These are phyloP conservation scores for Linum trigynum DNA, from an alignment of 345 rosid species.

Conservation along the genomic window DNA sequence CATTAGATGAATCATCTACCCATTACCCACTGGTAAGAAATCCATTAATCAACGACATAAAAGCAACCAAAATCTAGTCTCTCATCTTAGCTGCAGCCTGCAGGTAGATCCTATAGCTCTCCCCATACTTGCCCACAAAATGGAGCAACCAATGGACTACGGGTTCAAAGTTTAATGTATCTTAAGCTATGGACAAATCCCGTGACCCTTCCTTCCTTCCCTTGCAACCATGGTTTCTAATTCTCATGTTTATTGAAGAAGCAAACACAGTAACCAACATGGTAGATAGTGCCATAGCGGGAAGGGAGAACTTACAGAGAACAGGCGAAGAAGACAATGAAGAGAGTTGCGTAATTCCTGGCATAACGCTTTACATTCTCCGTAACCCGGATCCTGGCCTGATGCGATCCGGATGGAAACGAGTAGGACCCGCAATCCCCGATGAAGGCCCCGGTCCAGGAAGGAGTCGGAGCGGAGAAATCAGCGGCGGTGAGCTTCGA, in stretches of 20 bases:
- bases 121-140: neutral
- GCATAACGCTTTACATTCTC: conserved; percentile 92
- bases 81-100: too few species aligned
- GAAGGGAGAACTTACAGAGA: conserved; percentile 48
- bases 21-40: too few species aligned
- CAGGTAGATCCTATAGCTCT: too few species aligned
- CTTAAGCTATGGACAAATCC: neutral
- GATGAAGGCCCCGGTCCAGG: conserved; percentile 71
- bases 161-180: too few species aligned
- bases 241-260: too few species aligned
- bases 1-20: too few species aligned
- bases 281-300: conserved; percentile 5
- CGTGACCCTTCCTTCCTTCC: too few species aligned
- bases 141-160: neutral
- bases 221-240: too few species aligned
- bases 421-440: conserved; percentile 65
- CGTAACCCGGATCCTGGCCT: conserved; percentile 66
- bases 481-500: conserved; percentile 78
- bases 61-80: too few species aligned
- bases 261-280: neutral
- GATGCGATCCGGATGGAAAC: conserved; percentile 62
- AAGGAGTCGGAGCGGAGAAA: conserved; percentile 58
- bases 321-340: conserved; percentile 77
- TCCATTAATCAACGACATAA: too few species aligned
- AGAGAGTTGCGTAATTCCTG: conserved; percentile 64